Conservation (phyloP, 1,284 basidiomycete genomes). For the Cutaneotrichosporon dermatis region DNA sequence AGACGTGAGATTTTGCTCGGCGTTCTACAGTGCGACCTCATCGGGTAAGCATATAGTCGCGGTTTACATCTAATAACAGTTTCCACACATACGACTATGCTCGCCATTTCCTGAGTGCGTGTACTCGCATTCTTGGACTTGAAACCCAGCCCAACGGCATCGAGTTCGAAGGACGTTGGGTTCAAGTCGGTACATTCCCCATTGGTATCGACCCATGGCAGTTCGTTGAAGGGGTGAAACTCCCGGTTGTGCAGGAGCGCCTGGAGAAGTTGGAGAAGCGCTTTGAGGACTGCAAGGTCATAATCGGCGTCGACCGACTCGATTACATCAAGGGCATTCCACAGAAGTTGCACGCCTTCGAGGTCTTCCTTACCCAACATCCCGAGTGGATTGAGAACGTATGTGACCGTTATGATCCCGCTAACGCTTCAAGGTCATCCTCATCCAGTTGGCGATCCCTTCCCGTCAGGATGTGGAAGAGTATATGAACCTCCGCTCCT, state of each 20-base stretch:
- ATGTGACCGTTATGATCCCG: slow-evolving; percentile 15
- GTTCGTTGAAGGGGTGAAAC: slow-evolving; percentile 81
- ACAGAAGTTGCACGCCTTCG: slow-evolving; percentile 93
- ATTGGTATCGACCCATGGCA: slow-evolving; percentile 95
- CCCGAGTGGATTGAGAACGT: slow-evolving; percentile 99
- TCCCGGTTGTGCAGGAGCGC: slow-evolving; percentile 71
- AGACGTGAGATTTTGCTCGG: slow-evolving; percentile 94
- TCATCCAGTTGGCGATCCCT: slow-evolving; percentile 95
- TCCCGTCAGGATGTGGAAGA: slow-evolving; percentile 98
- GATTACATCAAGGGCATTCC: slow-evolving; percentile 99
- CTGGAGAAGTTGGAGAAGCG: slow-evolving; percentile 77
- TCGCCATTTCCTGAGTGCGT: slow-evolving; percentile 96
- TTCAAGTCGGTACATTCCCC: slow-evolving; percentile 96
- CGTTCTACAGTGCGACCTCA: slow-evolving; percentile 90
- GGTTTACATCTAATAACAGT: slow-evolving; percentile 19
- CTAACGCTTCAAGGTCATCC: slow-evolving; percentile 62
- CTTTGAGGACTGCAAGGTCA: slow-evolving; percentile 92
- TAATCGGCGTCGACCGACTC: slow-evolving; percentile 94
- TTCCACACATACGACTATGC: slow-evolving; percentile 99
- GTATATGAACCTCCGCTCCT: slow-evolving; percentile 93
- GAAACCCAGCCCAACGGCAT: slow-evolving; percentile 98
- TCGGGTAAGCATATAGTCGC: slow-evolving; percentile 54
- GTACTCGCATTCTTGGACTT: slow-evolving; percentile 91
- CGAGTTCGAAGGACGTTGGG: slow-evolving; percentile 89
- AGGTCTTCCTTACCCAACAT: slow-evolving; percentile 93